Percentiles rank a stretch among this genome's conserved stretches.
Evolutionary conservation across 2,329 filamentous ascomycete genomes (phyloP).

Genomic region (Phoma herbarum): DNA sequence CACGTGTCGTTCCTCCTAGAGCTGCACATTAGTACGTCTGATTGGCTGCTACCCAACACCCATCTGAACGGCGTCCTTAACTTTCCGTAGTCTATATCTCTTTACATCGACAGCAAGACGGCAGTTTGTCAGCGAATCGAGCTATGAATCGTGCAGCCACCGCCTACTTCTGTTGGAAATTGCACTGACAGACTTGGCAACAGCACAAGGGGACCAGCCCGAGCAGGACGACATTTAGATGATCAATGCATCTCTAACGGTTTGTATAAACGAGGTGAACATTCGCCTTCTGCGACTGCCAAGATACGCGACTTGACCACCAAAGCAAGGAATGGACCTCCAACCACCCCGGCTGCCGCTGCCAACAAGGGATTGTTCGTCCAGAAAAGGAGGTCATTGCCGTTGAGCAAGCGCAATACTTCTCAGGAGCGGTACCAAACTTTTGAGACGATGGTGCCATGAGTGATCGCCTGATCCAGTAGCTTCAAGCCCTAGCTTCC

Average conservation of each 20-base stretch:
- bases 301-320: background rate
- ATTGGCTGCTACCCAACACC: conserved; percentile 1
- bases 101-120: background rate
- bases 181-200: background rate
- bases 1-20: conserved; percentile 6
- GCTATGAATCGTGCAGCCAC: background rate
- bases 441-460: background rate
- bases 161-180: background rate
- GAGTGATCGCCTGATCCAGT: conserved; percentile 3
- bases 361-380: background rate
- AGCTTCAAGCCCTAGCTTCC: conserved; percentile 3
- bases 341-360: background rate
- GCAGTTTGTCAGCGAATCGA: background rate
- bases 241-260: background rate
- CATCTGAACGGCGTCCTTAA: conserved; percentile 7
- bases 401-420: background rate
- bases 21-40: background rate
- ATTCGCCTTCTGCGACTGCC: background rate
- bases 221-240: background rate
- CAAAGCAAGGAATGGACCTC: background rate
- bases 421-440: background rate
- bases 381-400: background rate
- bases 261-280: background rate
- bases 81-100: background rate
- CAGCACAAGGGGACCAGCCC: background rate